These are phyloP conservation scores for Diaporthe vexans DNA, from an alignment of 2,329 filamentous ascomycete genomes.

Conservation along the genomic window DNA sequence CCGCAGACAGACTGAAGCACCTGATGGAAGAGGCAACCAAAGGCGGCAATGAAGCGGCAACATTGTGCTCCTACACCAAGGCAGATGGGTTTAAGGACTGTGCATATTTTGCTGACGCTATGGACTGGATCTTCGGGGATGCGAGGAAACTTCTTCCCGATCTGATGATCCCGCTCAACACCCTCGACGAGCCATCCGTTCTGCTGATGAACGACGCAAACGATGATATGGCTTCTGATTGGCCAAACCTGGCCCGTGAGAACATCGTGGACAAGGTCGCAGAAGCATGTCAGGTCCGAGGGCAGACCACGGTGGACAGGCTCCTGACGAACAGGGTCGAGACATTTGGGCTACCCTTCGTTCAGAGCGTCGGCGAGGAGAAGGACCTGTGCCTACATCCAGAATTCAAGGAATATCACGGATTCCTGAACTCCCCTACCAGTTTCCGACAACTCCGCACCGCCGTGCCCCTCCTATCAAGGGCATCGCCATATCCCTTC, in stretches of 20 bases:
- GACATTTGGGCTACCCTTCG: constrained; percentile 53
- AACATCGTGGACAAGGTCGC: constrained; percentile 45
- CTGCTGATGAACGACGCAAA: constrained; percentile 49
- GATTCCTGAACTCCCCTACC: constrained; percentile 59
- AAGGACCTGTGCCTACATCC: constrained; percentile 61
- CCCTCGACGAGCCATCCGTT: constrained; percentile 63
- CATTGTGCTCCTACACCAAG: constrained; percentile 53
- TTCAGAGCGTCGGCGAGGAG: constrained; percentile 47
- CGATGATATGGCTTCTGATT: constrained; percentile 6
- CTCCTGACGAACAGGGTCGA: constrained; percentile 34
- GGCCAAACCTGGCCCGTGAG: constrained; percentile 43
- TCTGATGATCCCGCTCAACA: constrained; percentile 60
- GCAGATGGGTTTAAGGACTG: constrained; percentile 52
- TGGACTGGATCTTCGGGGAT: constrained; percentile 47
- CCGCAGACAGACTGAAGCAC: constrained; percentile 50
- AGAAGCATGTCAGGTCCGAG: constrained; percentile 17
- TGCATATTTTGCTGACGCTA: constrained; percentile 52
- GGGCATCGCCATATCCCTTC: constrained; percentile 37
- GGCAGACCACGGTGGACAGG: constrained; percentile 12
- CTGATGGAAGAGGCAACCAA: constrained; percentile 48
- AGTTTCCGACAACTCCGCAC: constrained; percentile 50
- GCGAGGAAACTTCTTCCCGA: constrained; percentile 51
- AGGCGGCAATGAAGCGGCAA: constrained; percentile 51
- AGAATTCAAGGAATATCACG: constrained; percentile 59
- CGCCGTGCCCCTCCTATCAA: constrained; percentile 24